Evolutionary conservation across 352 stramenopile genomes (phyloP), one percentile per base, ranked within the genome.

Genomic region (Saprolegnia diclina): DNA sequence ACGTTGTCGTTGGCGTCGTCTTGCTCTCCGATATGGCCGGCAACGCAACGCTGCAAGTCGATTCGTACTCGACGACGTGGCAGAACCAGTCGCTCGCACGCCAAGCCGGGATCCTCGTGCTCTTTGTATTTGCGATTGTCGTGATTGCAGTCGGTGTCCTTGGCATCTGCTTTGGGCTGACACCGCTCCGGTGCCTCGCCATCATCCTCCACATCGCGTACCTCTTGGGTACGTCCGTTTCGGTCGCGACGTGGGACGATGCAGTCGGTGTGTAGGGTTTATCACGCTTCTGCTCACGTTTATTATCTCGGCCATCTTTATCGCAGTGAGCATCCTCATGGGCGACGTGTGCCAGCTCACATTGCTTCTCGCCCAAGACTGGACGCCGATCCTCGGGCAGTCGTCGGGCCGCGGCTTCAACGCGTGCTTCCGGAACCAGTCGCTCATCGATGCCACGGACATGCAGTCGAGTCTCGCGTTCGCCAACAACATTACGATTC

Each of bases 131-230:
- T 14, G 75, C 77, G 0, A 57, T 91, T 3, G 71, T 79, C 11
- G 75, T 86, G 16, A 68, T 91, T 40, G 76, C 48, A 5, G 66
- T 88, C 3, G 83, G 83, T 0, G 72, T 88, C n/a, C 64, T 91
- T 14, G 83, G 83, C 4, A 73, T 91, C 21, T 72, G 89, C 32
- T 85, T 89, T 19, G 83, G 81, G 0, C 69, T 88, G 22, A 91
- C 81, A 18, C 80, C 81, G 1, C 65, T 86, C 37, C 86, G 87
- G 61, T 75, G 75, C 44, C 62, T 91, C 7, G 81, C 78, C 52
- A 85, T 87, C 67, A 77, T 88, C 71, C 85, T 91, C 67, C 80
- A 91, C 71, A 71, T 89, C 61, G 81, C 79, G 16, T 91, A 88
- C 68, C 73, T 89, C 56, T 66, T 91, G 22, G 83, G 55, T 63